Percentiles rank a stretch among this genome's conserved stretches.
phyloP scores from a whole-genome alignment of 495 filamentous ascomycete species.

The Daldinia decipiens region DNA sequence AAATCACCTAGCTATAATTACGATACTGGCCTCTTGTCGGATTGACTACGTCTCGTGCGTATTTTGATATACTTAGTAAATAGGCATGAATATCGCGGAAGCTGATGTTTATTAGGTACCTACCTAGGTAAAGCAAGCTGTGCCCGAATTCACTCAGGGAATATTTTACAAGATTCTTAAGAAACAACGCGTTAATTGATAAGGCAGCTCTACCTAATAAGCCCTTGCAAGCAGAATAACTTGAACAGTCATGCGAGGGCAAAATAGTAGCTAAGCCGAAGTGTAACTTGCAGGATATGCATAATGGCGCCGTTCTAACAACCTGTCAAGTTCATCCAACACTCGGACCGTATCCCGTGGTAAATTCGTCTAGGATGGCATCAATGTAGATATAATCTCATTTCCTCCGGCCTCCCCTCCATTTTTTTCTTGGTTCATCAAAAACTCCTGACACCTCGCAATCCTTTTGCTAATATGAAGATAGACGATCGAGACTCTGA shows the following conservation, averaged over 20 bases:
- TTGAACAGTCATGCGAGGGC: neutral
- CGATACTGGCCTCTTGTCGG: too few species aligned
- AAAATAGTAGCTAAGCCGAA: neutral
- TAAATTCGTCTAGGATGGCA: too few species aligned
- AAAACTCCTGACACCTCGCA: too few species aligned
- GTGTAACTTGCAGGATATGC: too few species aligned
- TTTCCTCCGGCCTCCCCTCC: neutral
- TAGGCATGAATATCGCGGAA: too few species aligned
- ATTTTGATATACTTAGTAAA: too few species aligned
- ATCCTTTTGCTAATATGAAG: neutral
- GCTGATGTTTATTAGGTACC: too few species aligned
- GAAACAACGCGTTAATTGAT: neutral
- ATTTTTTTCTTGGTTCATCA: neutral
- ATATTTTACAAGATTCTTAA: neutral
- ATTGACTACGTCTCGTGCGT: too few species aligned
- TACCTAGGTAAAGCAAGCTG: too few species aligned
- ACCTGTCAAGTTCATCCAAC: neutral
- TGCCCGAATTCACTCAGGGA: neutral
- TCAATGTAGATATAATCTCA: too few species aligned
- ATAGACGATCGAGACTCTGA: neutral
- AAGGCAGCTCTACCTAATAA: neutral
- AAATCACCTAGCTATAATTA: too few species aligned
- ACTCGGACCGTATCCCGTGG: neutral
- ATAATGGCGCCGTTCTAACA: too few species aligned
- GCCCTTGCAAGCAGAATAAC: neutral